phyloP scores from a whole-genome alignment of 164 flowering plant genomes.

The Dillenia suffruticosa region DNA sequence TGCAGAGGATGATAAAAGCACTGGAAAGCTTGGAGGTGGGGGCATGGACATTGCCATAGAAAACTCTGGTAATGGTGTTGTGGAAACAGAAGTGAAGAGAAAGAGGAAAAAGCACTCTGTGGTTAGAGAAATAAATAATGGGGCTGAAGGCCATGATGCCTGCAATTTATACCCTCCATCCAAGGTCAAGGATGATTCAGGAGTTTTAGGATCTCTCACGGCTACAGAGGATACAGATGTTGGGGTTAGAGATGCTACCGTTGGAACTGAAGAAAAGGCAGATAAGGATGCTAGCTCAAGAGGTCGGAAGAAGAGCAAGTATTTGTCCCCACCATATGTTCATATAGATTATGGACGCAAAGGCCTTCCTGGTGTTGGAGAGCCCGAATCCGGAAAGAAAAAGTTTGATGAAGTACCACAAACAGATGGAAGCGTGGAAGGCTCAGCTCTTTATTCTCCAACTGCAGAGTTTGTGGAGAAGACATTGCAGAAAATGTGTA shows the following conservation, averaged over 20 bases:
- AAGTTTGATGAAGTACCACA: slow-evolving; percentile 13
- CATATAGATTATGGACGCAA: slow-evolving; percentile 21
- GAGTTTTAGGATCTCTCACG: slow-evolving; percentile 13
- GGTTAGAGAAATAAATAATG: slow-evolving; percentile 6
- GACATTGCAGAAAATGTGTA: slow-evolving; percentile 25
- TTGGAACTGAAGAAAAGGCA: slow-evolving; percentile 16
- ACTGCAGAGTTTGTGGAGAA: slow-evolving; percentile 24
- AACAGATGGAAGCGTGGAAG: slow-evolving; percentile 13
- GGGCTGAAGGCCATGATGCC: slow-evolving; percentile 9
- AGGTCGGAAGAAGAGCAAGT: slow-evolving; percentile 83
- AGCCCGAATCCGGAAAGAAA: slow-evolving; percentile 24
- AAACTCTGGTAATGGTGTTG: slow-evolving; percentile 5
- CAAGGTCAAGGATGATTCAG: slow-evolving; percentile 6
- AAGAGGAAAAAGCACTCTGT: slow-evolving; percentile 14
- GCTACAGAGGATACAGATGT: slow-evolving; percentile 11
- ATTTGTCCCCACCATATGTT: slow-evolving; percentile 68
- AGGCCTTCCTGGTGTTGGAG: slow-evolving; percentile 7
- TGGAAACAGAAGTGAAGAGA: slow-evolving; percentile 17
- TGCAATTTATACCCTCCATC: slow-evolving; percentile 4
- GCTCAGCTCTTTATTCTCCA: slow-evolving; percentile 20
- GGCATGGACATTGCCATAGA: slow-evolving; percentile 12
- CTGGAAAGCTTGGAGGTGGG: slow-evolving; percentile 20
- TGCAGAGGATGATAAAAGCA: slow-evolving; percentile 22
- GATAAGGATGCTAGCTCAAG: slow-evolving; percentile 35
- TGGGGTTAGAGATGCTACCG: slow-evolving; percentile 13